These are phyloP conservation scores for Globisporangium megalacanthum DNA, from an alignment of 352 stramenopile genomes.

Conservation along the genomic window DNA sequence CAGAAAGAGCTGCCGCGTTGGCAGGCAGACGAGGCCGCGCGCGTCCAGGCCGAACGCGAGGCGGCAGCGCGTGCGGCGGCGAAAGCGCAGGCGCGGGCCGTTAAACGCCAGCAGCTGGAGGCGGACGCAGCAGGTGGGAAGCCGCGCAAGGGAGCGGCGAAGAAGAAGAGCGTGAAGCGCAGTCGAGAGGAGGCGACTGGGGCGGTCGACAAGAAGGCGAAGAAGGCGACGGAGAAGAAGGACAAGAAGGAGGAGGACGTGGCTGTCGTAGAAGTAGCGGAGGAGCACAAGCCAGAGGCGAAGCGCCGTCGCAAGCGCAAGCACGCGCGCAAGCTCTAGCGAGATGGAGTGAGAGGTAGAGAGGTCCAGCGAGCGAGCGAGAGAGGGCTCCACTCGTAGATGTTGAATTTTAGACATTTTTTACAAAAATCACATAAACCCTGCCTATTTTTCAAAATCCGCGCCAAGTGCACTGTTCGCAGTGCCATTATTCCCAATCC, in stretches of 20 bases:
- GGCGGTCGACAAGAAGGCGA: constrained; percentile 2
- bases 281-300: background rate
- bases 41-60: constrained; percentile 19
- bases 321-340: background rate
- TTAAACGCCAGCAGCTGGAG: constrained; percentile 11
- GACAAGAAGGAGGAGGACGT: background rate
- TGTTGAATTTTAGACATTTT: constrained; percentile 1
- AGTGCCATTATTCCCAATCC: no score
- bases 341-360: no score
- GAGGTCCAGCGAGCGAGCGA: background rate
- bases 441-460: background rate
- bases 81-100: constrained; percentile 6
- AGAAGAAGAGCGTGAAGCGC: constrained; percentile 3
- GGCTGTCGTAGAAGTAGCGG: background rate
- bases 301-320: constrained; percentile 9
- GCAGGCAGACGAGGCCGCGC: constrained; percentile 36
- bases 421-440: background rate
- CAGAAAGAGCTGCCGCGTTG: constrained; percentile 51
- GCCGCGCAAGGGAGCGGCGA: constrained; percentile 4
- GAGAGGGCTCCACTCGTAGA: background rate
- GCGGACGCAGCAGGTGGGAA: background rate
- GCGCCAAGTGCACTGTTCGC: constrained; percentile 5
- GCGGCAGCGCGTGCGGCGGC: constrained; percentile 3
- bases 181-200: background rate
- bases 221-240: constrained; percentile 1